These are phyloP conservation scores for Wickerhamiella lipophila DNA, from an alignment of 805 yeast species.

Conservation along the genomic window DNA sequence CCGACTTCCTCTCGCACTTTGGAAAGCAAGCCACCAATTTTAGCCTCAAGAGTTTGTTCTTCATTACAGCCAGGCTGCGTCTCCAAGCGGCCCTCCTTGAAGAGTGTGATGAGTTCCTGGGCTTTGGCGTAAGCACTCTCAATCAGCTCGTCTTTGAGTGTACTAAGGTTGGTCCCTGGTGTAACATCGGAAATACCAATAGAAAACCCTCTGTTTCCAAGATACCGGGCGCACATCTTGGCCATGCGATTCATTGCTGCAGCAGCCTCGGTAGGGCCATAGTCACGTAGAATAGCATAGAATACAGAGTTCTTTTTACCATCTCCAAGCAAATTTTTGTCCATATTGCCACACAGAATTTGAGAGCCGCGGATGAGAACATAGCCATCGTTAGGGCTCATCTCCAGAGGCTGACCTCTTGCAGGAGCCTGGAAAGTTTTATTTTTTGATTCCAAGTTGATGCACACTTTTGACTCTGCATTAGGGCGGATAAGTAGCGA, in stretches of 20 bases:
- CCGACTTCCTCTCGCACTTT: constrained; percentile 99
- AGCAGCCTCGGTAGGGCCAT: constrained; percentile 95
- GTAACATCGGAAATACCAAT: constrained; percentile 97
- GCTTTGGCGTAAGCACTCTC: constrained; percentile 82
- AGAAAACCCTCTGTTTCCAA: constrained; percentile 92
- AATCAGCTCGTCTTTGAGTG: constrained; percentile 74
- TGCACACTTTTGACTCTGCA: constrained; percentile 57
- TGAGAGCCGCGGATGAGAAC: constrained; percentile 83
- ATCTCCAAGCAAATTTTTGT: constrained; percentile 89
- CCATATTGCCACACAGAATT: constrained; percentile 89
- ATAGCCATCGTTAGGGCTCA: constrained; percentile 96
- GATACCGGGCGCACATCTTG: constrained; percentile 87
- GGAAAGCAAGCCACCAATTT: constrained; percentile 89
- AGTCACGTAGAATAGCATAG: constrained; percentile 87
- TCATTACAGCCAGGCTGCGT: constrained; percentile 99
- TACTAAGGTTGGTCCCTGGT: constrained; percentile 67
- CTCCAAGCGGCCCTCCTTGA: constrained; percentile 75
- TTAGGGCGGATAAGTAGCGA: constrained; percentile 79
- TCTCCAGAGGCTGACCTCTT: constrained; percentile 63
- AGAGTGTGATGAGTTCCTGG: constrained; percentile 73
- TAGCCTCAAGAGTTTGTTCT: constrained; percentile 95
- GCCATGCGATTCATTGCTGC: constrained; percentile 98
- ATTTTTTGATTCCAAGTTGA: constrained; percentile 88
- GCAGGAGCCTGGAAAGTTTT: constrained; percentile 77
- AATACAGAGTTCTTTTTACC: constrained; percentile 96